phyloP scores from a whole-genome alignment of 768 basidiomycete genomes.

The Podaxis sp. region DNA sequence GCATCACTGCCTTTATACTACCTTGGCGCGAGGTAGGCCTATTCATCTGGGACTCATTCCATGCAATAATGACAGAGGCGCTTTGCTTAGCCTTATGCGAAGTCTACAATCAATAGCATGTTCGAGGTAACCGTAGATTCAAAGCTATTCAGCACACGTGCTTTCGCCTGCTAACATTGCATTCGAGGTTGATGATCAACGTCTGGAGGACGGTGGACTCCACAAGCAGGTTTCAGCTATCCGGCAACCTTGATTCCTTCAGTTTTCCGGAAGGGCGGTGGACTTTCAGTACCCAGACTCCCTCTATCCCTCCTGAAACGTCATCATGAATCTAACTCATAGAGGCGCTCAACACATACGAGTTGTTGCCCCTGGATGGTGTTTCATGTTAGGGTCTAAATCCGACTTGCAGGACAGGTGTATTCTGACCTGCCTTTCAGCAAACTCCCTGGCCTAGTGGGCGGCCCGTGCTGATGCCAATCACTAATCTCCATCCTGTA shows the following conservation, averaged over 20 bases:
- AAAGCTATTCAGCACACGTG: neutral
- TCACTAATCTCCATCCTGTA: no score
- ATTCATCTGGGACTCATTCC: neutral
- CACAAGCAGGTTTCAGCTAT: neutral
- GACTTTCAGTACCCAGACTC: no score
- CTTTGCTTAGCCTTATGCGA: neutral
- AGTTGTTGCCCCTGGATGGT: no score
- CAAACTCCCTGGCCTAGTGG: no score
- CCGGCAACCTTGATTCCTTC: slow-evolving; percentile 6
- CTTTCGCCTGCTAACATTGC: neutral
- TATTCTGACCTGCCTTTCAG: no score
- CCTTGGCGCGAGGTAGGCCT: slow-evolving; percentile 2
- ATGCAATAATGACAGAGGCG: no score
- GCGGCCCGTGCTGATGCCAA: no score
- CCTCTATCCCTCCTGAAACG: no score
- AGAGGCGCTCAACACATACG: no score
- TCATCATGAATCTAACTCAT: no score
- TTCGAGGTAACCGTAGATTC: neutral
- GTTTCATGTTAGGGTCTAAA: no score
- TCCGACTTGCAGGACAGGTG: no score
- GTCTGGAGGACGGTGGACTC: slow-evolving; percentile 2
- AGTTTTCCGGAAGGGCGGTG: neutral
- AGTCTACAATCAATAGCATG: slow-evolving; percentile 5
- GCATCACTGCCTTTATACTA: neutral
- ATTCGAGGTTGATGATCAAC: slow-evolving; percentile 5